phyloP scores from a whole-genome alignment of 176 grass and related monocot genomes.

The Juncus effusus region DNA sequence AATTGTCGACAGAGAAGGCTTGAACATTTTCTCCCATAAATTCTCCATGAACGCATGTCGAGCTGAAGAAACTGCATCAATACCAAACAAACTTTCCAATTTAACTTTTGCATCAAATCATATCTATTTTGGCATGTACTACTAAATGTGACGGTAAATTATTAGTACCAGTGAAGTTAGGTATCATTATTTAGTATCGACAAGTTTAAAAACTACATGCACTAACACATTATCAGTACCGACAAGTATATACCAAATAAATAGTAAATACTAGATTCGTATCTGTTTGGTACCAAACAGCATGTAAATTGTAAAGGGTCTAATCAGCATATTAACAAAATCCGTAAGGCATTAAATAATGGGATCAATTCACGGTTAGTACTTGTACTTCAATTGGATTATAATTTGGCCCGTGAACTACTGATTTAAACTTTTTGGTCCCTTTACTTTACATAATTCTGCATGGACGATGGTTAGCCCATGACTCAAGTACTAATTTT shows the following conservation, averaged over 20 bases:
- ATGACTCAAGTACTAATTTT: background rate
- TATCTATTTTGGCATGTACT: too few relatives aligned
- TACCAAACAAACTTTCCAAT: too few relatives aligned
- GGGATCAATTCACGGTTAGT: background rate
- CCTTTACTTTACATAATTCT: background rate
- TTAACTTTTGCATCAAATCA: too few relatives aligned
- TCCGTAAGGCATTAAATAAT: background rate
- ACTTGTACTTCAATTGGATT: background rate
- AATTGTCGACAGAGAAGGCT: constrained; percentile 77
- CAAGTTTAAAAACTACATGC: background rate
- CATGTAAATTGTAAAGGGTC: constrained; percentile 5
- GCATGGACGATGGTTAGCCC: background rate
- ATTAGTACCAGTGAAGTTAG: too few relatives aligned
- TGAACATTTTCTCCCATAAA: constrained; percentile 79
- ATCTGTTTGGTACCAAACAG: background rate
- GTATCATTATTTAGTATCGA: background rate
- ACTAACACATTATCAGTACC: background rate
- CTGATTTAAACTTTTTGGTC: too few relatives aligned
- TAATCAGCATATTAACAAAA: background rate
- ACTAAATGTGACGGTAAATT: too few relatives aligned
- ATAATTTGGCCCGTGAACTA: too few relatives aligned
- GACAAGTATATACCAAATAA: background rate
- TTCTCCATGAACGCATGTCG: constrained; percentile 69
- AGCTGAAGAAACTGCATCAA: constrained; percentile 33
- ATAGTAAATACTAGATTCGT: background rate